Evolutionary conservation across 306 rosid genomes (phyloP), one percentile per base, ranked within the genome.

Genomic region (Quercus aquifolioides): DNA sequence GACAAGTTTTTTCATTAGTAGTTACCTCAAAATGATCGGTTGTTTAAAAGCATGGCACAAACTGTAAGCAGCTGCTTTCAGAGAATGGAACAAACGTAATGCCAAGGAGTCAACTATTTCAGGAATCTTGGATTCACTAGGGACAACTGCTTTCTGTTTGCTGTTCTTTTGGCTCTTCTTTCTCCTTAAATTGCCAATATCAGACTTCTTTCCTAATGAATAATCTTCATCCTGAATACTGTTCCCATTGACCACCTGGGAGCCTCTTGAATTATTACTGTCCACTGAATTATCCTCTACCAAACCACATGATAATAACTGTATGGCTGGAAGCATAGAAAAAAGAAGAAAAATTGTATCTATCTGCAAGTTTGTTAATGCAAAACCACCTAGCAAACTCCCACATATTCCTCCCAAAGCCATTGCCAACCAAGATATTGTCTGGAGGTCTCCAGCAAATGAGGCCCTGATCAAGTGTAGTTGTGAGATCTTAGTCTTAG

Each of bases 341-440:
- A 89, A 93, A 35, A 93, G 87, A 81, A 93, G 91, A 88, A 93
- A 93, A 74, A 91, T 91, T 60, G 77, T 75, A 28, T 88, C 74
- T 69, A 87, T 91, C 71, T 52, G 83, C 57, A 93, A 84, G 80
- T 84, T 89, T 78, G 89, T 88, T 74, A 93, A 81, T 69, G 96
- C 96, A 80, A 82, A 82, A 83, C 96, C 97, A 77, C 97, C 96
- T 25, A 83, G 87, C 78, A 91, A 84, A 86, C 91, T 93, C 67
- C 97, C 97, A 62, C 88, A 89, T 79, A 93, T 86, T 81, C 97
- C 97, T 25, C 97, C 97, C 26, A 91, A 74, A 78, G 97, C 96
- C 97, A 91, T 91, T 12, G 97, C 83, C 19, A 79, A 81, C 97
- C 97, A 91, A 49, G 96, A 91, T 73, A 88, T 63, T 59, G 96